A percentile compares a stretch with the other conserved stretches of the same genome.
phyloP scores from a whole-genome alignment of 2,329 filamentous ascomycete genomes.

The Plenodomus lindquistii region DNA sequence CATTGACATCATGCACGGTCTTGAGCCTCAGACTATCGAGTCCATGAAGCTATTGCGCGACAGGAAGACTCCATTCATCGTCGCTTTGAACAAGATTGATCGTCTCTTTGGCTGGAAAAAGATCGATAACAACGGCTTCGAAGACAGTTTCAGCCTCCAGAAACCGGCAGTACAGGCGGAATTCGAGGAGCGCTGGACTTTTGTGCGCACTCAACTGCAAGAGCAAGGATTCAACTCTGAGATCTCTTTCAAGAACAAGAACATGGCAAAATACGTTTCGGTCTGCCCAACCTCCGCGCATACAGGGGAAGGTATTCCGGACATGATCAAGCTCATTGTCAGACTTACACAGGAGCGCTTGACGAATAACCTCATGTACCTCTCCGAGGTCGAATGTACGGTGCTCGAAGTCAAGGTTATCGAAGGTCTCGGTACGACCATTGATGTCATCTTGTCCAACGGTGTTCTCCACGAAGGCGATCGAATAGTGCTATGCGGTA shows the following conservation, averaged over 20 bases:
- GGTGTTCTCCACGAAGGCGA: constrained; percentile 94
- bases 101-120: constrained; percentile 99
- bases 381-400: constrained; percentile 95
- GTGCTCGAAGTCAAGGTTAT: constrained; percentile 99
- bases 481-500: constrained; percentile 90
- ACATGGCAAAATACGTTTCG: constrained; percentile 92
- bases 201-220: constrained; percentile 90
- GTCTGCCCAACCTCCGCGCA: constrained; percentile 95
- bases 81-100: constrained; percentile 99
- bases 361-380: constrained; percentile 96
- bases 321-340: constrained; percentile 95
- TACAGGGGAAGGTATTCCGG: constrained; percentile 98
- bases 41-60: constrained; percentile 94
- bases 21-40: constrained; percentile 95
- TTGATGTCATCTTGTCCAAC: constrained; percentile 95
- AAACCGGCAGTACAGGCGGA: constrained; percentile 93
- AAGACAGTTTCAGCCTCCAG: constrained; percentile 86
- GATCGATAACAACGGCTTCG: constrained; percentile 97
- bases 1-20: constrained; percentile 99
- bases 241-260: constrained; percentile 97
- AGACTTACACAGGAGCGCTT: constrained; percentile 95
- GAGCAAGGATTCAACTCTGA: constrained; percentile 99
- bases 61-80: constrained; percentile 95
- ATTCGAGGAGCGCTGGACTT: constrained; percentile 85
- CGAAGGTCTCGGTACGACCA: constrained; percentile 97